Percentiles rank a stretch among this genome's conserved stretches.
Conservation (phyloP, 1,139 yeast species). For the Diutina siamensis region DNA sequence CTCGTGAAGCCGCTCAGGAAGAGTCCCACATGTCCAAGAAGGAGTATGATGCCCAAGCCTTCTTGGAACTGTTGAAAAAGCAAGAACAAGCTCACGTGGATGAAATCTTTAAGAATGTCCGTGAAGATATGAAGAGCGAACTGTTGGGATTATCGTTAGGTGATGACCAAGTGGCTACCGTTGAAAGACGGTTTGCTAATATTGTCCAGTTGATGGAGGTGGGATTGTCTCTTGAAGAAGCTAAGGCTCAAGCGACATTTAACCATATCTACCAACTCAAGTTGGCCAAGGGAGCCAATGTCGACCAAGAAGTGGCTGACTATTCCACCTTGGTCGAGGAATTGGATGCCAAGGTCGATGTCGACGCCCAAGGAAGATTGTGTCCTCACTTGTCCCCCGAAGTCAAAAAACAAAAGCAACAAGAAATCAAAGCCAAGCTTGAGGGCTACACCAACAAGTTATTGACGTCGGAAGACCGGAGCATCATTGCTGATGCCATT, state of each 20-base stretch:
- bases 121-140: not conserved
- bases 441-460: conserved; percentile 13
- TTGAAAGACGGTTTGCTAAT: conserved; percentile 28
- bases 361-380: not conserved
- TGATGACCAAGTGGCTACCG: conserved; percentile 5
- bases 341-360: conserved; percentile 1
- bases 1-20: conserved; percentile 43
- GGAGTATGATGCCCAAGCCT: conserved; percentile 3
- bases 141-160: not conserved
- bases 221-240: conserved; percentile 38
- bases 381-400: conserved; percentile 2
- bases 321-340: not conserved
- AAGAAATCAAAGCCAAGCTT: not conserved
- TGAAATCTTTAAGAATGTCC: not conserved
- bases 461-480: conserved; percentile 18
- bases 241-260: conserved; percentile 45
- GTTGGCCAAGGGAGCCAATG: conserved; percentile 13
- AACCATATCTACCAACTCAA: conserved; percentile 37
- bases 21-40: conserved; percentile 28
- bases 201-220: conserved; percentile 20
- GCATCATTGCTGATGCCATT: conserved; percentile 17
- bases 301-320: not conserved
- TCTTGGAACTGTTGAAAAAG: not conserved
- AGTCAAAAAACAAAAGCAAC: not conserved
- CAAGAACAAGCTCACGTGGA: not conserved